Evolutionary conservation across 2,329 filamentous ascomycete species (phyloP).

Genomic region (Aspergillus alliaceus): DNA sequence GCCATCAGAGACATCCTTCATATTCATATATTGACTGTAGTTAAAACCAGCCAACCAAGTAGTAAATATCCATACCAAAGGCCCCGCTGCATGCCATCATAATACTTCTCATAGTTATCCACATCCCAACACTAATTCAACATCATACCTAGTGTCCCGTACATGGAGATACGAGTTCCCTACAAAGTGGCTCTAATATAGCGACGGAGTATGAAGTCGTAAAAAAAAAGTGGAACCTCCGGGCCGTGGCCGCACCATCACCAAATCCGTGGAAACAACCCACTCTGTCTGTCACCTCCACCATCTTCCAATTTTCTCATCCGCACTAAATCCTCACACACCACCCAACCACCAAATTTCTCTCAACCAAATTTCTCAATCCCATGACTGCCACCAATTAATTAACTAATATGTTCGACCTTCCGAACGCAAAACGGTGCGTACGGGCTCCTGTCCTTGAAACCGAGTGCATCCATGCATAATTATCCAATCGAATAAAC

Average conservation of each 20-base stretch:
- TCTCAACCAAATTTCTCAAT: background rate
- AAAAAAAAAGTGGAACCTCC: conserved; percentile 2
- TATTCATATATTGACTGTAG: background rate
- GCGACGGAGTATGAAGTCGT: too few species aligned
- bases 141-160: too few species aligned
- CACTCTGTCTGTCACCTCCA: background rate
- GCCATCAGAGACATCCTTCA: too few species aligned
- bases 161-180: too few species aligned
- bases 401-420: conserved; percentile 32
- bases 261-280: conserved; percentile 6
- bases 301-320: background rate
- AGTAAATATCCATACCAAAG: too few species aligned
- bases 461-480: background rate
- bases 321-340: background rate
- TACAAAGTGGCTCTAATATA: too few species aligned
- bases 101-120: too few species aligned
- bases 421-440: conserved; percentile 39
- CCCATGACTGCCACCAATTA: background rate
- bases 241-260: conserved; percentile 15
- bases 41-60: background rate
- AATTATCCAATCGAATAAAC: background rate
- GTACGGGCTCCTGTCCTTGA: background rate
- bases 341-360: background rate
- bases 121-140: too few species aligned
- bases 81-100: background rate